These are phyloP conservation scores for Glaciozyma antarctica DNA, from an alignment of 768 basidiomycete species.

Conservation along the genomic window DNA sequence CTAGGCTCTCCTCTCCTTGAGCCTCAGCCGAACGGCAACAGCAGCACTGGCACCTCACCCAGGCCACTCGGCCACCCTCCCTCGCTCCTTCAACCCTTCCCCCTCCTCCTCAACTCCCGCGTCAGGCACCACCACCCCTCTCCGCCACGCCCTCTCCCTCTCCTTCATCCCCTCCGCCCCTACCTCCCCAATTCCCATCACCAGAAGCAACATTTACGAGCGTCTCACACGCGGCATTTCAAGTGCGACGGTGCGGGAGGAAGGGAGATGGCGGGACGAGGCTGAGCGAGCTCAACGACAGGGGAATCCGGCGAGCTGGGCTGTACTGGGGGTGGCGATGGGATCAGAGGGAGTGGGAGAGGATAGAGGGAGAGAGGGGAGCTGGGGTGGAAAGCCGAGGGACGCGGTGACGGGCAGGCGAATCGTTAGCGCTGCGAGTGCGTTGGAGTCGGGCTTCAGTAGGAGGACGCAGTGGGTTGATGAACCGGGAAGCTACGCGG, in stretches of 20 bases:
- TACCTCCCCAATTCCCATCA: background rate
- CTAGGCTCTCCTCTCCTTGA: no score
- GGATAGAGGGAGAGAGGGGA: background rate
- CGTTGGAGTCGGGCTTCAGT: background rate
- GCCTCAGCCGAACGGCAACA: no score
- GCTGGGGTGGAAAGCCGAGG: background rate
- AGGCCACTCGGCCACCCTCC: no score
- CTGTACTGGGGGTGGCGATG: background rate
- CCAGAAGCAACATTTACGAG: background rate
- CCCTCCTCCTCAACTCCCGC: no score
- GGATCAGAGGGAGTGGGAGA: background rate
- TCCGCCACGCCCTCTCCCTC: no score
- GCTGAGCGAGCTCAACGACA: background rate
- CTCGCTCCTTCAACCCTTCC: no score
- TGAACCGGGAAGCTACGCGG: background rate
- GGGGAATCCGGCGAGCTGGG: slow-evolving; percentile 13
- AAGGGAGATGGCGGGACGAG: background rate
- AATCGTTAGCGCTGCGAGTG: background rate
- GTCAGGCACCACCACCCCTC: no score
- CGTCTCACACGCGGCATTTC: background rate
- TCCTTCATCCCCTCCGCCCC: background rate
- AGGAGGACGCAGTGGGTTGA: background rate
- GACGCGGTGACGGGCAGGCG: background rate
- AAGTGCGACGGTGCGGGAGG: background rate
- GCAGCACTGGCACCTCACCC: no score